Conservation (phyloP, 1,284 basidiomycete genomes). For the Rhodofomes roseus region DNA sequence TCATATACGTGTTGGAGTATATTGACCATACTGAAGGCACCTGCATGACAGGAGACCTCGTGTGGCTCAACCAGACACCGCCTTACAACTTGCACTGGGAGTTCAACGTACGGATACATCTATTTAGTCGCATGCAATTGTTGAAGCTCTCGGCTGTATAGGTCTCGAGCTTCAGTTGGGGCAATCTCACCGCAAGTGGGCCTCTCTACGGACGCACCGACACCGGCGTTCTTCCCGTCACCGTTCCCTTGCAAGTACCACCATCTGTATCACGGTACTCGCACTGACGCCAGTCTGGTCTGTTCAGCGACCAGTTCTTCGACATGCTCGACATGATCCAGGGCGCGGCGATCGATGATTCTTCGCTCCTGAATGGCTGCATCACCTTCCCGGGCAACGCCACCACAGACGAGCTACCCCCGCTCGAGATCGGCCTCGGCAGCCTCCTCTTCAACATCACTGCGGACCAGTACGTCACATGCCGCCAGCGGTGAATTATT, state of each 20-base stretch:
- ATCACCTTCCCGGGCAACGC: slow-evolving; percentile 11
- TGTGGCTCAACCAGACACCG: slow-evolving; percentile 6
- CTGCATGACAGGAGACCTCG: slow-evolving; percentile 3
- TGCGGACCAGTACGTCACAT: background rate
- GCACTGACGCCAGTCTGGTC: background rate
- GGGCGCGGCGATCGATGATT: background rate
- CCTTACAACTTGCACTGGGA: slow-evolving; percentile 3
- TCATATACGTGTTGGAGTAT: background rate
- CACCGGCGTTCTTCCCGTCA: background rate
- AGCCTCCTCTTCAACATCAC: slow-evolving; percentile 8
- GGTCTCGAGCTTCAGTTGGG: slow-evolving; percentile 2
- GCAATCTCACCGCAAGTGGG: background rate
- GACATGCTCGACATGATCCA: slow-evolving; percentile 1
- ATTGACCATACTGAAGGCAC: background rate
- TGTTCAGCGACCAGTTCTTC: slow-evolving; percentile 1
- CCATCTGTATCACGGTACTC: background rate
- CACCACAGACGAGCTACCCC: slow-evolving; percentile 2
- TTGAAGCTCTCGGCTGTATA: background rate
- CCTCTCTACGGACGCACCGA: background rate
- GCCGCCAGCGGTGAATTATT: too few species aligned
- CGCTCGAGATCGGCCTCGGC: slow-evolving; percentile 6
- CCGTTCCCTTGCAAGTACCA: background rate
- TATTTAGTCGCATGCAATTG: background rate
- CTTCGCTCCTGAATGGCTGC: background rate
- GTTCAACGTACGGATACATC: slow-evolving; percentile 7